Base-by-base conservation (phyloP, 495 filamentous ascomycete species). In the Aspergillus bridgeri region DNA sequence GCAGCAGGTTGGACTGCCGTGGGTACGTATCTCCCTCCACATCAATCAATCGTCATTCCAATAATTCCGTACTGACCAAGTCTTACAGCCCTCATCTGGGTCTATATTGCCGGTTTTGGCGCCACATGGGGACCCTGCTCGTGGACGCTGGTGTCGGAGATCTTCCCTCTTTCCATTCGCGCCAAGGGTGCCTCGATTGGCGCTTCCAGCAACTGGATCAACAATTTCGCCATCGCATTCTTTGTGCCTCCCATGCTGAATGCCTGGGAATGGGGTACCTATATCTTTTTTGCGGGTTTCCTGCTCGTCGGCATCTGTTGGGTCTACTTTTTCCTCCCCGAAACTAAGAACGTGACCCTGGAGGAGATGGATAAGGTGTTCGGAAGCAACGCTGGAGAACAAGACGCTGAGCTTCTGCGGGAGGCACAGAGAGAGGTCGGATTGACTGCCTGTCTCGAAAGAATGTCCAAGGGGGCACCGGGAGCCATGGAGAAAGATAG, bases 321-420 rank as follows among this genome's bases (percentile, higher is more conserved):
- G 64, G 71, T 78, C n/a, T 80, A 68, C 57, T 69, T 76, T 63
- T 78, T 78, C 61, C 65, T 80, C 7, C 76, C 76, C 17, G 78
- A 82, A 61, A 89, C 87, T 3, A 85, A 81, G 57, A 77, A 81
- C 33, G 86, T 88, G 65, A 82, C 80, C 2, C 79, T 89, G 17
- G 87, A 91, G 69, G 87, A 89, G 67, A 79, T 89, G 64, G 74
- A 78, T 60, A 72, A 72, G 2, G 74, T 81, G 0, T 81, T 81
- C 58, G 63, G 58, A 5, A 76, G 72, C 47, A 64, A 70, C 8
- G 71, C 69, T 38, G 73, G 71, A 3, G 67, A 69, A n/a, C n/a
- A n/a, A n/a, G n/a, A n/a, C n/a, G n/a, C n/a, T n/a, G n/a, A n/a
- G n/a, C n/a, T n/a, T n/a, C n/a, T n/a, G n/a, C n/a, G n/a, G n/a